These are phyloP conservation scores for Achaetomium macrosporum DNA, from an alignment of 2,329 filamentous ascomycete genomes.

Conservation along the genomic window DNA sequence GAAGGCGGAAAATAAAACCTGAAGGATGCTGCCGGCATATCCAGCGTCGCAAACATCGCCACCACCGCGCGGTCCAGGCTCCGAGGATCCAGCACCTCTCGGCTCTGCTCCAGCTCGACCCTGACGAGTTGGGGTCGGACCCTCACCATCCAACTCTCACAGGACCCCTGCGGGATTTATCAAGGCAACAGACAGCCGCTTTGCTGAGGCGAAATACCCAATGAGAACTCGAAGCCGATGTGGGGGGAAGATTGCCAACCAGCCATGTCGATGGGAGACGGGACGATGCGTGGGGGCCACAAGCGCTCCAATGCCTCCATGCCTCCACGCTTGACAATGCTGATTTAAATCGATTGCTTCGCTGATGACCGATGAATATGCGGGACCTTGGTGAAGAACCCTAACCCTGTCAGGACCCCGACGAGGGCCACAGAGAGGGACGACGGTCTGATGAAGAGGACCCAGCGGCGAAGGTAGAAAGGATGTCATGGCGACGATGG, in stretches of 20 bases:
- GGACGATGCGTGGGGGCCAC: slow-evolving; percentile 14
- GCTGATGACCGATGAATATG: slow-evolving; percentile 5
- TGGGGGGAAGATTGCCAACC: slow-evolving; percentile 13
- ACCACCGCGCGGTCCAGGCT: no score
- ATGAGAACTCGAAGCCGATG: slow-evolving; percentile 4
- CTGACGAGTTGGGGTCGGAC: no score
- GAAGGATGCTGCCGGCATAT: no score
- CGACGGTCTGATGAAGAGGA: no score
- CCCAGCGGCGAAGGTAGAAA: no score
- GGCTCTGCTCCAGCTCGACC: not conserved
- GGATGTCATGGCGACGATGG: no score
- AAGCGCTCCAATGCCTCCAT: not conserved
- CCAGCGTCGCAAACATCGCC: no score
- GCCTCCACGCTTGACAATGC: not conserved
- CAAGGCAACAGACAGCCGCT: not conserved
- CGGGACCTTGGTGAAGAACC: not conserved
- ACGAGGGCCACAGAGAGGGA: not conserved
- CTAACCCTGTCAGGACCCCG: slow-evolving; percentile 4
- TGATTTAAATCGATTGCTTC: slow-evolving; percentile 8
- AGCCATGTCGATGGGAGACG: not conserved
- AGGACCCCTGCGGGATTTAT: not conserved
- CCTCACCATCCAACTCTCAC: no score
- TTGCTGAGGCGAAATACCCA: slow-evolving; percentile 4
- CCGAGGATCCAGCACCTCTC: not conserved
- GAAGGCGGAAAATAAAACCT: no score